Evolutionary conservation across 2,329 filamentous ascomycete genomes (phyloP).

Genomic region (Talaromyces marneffei): DNA sequence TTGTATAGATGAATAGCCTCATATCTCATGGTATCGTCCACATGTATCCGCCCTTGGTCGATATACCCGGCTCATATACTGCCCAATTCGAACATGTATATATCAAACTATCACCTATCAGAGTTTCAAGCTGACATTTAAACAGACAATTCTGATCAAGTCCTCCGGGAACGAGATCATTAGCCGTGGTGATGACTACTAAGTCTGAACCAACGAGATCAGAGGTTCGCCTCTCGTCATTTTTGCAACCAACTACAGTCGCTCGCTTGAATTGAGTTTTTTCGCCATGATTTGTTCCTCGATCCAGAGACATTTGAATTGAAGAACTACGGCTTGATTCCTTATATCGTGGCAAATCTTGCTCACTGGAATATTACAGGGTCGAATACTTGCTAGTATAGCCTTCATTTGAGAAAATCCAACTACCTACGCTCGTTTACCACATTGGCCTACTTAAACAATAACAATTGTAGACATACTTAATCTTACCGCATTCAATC

Average conservation of each 20-base stretch:
- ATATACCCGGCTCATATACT: conserved; percentile 56
- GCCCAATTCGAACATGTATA: conserved; percentile 58
- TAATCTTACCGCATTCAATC: neutral
- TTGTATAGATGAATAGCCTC: conserved; percentile 50
- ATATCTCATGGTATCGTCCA: conserved; percentile 54
- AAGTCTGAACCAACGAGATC: neutral
- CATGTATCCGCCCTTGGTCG: conserved; percentile 51
- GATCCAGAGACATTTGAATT: neutral
- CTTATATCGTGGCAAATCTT: neutral
- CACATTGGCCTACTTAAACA: neutral
- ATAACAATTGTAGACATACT: neutral
- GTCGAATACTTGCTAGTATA: neutral
- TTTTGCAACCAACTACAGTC: conserved; percentile 4
- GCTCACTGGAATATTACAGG: neutral
- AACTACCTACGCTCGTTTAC: conserved; percentile 1
- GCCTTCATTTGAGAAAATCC: neutral
- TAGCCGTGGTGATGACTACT: conserved; percentile 34
- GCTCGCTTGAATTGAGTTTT: neutral
- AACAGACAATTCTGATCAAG: conserved; percentile 36
- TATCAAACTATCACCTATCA: neutral
- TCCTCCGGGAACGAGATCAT: conserved; percentile 39
- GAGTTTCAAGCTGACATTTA: conserved; percentile 8
- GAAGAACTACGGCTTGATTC: neutral
- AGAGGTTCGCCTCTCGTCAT: neutral
- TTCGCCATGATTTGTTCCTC: neutral